Conservation (phyloP, 2,329 filamentous ascomycete species). For the Magnaporthiopsis incrustans region DNA sequence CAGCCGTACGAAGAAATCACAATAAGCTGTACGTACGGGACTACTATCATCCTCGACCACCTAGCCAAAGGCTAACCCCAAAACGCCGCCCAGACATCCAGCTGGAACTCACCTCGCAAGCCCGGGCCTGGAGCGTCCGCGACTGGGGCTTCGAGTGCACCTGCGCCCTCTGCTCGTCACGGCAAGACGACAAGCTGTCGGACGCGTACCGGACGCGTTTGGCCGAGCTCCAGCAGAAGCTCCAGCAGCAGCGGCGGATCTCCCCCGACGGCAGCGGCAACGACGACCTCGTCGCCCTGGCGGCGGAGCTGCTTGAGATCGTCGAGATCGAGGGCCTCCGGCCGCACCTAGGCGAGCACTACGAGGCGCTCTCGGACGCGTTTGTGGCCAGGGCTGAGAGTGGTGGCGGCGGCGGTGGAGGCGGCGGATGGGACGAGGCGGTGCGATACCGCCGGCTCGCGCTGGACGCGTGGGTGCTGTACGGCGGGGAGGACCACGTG, state of each 20-base stretch:
- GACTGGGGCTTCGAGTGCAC: slow-evolving; percentile 20
- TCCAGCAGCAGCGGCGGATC: not conserved
- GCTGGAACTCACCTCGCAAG: slow-evolving; percentile 12
- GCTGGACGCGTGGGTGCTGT: slow-evolving; percentile 10
- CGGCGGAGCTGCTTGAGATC: slow-evolving; percentile 9
- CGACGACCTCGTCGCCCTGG: slow-evolving; percentile 1
- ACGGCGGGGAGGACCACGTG: slow-evolving; percentile 12
- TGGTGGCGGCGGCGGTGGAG: not conserved
- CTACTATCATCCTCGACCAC: too few relatives aligned
- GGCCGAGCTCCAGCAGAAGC: not conserved
- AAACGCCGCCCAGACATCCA: slow-evolving; percentile 11
- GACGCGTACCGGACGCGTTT: slow-evolving; percentile 1
- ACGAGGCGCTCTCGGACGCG: slow-evolving; percentile 13
- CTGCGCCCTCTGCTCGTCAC: slow-evolving; percentile 17
- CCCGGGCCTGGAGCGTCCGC: slow-evolving; percentile 9
- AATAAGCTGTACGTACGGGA: too few relatives aligned
- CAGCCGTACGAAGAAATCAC: slow-evolving; percentile 26
- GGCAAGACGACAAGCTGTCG: slow-evolving; percentile 10
- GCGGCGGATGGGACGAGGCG: slow-evolving; percentile 8
- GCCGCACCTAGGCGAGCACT: slow-evolving; percentile 11
- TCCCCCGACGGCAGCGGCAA: not conserved
- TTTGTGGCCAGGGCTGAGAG: slow-evolving; percentile 8
- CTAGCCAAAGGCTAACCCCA: not conserved
- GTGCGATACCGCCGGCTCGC: slow-evolving; percentile 7
- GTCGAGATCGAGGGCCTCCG: slow-evolving; percentile 11